These are phyloP conservation scores for Phialophora tarda DNA, from an alignment of 2,329 filamentous ascomycete genomes.

Conservation along the genomic window DNA sequence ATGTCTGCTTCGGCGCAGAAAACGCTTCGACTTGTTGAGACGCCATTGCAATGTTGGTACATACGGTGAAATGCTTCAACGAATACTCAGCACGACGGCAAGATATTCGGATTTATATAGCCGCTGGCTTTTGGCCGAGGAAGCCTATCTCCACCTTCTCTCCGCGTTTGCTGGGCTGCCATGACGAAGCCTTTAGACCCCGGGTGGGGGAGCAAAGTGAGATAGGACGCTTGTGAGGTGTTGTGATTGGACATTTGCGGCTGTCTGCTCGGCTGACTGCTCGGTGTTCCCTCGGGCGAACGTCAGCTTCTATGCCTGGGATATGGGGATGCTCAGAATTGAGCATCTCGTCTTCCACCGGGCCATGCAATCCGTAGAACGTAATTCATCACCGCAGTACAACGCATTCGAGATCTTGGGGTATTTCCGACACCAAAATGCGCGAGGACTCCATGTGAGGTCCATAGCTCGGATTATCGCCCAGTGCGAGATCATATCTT, in stretches of 20 bases:
- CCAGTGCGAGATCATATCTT: background rate
- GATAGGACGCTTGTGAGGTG: background rate
- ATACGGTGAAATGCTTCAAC: background rate
- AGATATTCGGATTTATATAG: constrained; percentile 11
- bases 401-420: background rate
- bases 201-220: constrained; percentile 22
- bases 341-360: background rate
- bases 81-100: constrained; percentile 5
- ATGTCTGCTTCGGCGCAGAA: constrained; percentile 29
- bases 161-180: constrained; percentile 14
- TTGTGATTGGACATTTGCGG: background rate
- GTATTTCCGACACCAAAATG: constrained; percentile 1
- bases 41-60: constrained; percentile 19
- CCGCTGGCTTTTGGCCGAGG: constrained; percentile 5
- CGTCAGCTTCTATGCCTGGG: background rate
- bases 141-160: constrained; percentile 26
- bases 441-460: background rate
- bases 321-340: background rate
- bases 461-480: background rate
- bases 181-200: constrained; percentile 21
- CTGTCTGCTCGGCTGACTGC: background rate
- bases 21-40: constrained; percentile 29
- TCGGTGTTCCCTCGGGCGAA: constrained; percentile 3
- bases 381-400: background rate
- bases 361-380: background rate